Base-by-base conservation (phyloP, 2,329 filamentous ascomycete species). In the Aspergillus oerlinghausenensis region DNA sequence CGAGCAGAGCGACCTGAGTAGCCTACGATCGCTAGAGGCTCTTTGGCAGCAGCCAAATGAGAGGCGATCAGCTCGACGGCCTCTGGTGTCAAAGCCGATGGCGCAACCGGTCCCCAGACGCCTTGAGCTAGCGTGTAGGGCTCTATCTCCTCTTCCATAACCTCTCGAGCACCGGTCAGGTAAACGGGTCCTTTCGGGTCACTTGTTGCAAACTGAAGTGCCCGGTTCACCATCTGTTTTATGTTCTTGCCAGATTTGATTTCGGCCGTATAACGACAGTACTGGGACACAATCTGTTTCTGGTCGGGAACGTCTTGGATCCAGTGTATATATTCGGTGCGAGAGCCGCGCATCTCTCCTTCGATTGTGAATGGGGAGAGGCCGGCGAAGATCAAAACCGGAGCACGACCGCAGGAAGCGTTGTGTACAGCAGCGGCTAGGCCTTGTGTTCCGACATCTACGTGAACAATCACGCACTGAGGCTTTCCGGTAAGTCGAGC, bases 221-320 rank as follows among this genome's bases (percentile, higher is more conserved):
- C 91, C 1, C 91, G 86, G 68, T 91, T 91, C 58, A 96, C 89
- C 75, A 95, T 87, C 76, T 96, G 90, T 79, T 95, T 95, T 58
- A 95, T 84, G 67, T 95, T 96, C 68, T 84, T 84, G 17, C 90
- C 90, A 2, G 88, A 88, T 76, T 92, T 92, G 72, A 96, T 86
- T 76, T 96, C 92, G 3, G 82, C 90, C 0, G 87, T 77, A 67
- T 94, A 96, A 9, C 91, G 83, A 70, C 92, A 96, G 73, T 96
- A 96, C 75, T 96, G 91, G 0, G 84, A 79, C 3, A 96, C 78
- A 57, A 96, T 92, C 65, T 86, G 82, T 70, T 88, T 90, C 71
- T 93, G 90, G 66, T 93, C 88, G 0, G 88, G 89, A 2, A 92
- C 87, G 72, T 93, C 88, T 67, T 93, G 89, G 32, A 92, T 88